Percentiles rank a stretch among this genome's conserved stretches.
phyloP scores from a whole-genome alignment of 495 filamentous ascomycete species.

The Aspergillus carlsbadensis region DNA sequence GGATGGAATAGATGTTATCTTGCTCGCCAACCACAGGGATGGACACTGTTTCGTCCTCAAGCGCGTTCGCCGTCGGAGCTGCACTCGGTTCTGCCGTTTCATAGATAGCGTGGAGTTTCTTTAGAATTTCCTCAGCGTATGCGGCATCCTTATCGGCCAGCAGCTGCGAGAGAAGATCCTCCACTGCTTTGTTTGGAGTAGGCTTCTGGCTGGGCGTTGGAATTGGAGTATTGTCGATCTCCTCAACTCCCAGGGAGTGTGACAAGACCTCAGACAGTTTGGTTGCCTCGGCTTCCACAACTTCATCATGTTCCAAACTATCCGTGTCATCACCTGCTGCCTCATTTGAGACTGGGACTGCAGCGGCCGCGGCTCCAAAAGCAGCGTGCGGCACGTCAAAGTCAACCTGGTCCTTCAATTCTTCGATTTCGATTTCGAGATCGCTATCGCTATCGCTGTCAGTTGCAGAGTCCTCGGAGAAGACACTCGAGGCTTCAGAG shows the following conservation, averaged over 20 bases:
- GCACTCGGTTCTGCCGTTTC: slow-evolving; percentile 52
- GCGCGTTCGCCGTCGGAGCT: slow-evolving; percentile 40
- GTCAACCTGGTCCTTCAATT: background rate
- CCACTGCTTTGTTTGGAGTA: slow-evolving; percentile 53
- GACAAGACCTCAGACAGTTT: background rate
- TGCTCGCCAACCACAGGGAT: background rate
- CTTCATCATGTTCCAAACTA: slow-evolving; percentile 29
- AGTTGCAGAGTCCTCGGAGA: slow-evolving; percentile 2
- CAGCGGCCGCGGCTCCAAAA: slow-evolving; percentile 59
- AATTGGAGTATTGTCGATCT: background rate
- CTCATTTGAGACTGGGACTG: slow-evolving; percentile 40
- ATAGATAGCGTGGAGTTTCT: slow-evolving; percentile 64
- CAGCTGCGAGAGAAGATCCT: slow-evolving; percentile 72
- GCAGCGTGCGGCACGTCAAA: background rate
- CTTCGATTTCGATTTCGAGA: background rate
- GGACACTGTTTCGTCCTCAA: background rate
- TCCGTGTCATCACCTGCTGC: slow-evolving; percentile 35
- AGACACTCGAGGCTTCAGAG: background rate
- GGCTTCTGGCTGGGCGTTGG: background rate
- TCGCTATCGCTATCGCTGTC: background rate
- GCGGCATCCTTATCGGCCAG: slow-evolving; percentile 74
- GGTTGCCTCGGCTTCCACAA: slow-evolving; percentile 23
- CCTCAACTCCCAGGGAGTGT: slow-evolving; percentile 20
- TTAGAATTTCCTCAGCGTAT: slow-evolving; percentile 79
- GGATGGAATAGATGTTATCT: slow-evolving; percentile 15